Conservation (phyloP, 306 rosid species). For the Fagus sylvatica region DNA sequence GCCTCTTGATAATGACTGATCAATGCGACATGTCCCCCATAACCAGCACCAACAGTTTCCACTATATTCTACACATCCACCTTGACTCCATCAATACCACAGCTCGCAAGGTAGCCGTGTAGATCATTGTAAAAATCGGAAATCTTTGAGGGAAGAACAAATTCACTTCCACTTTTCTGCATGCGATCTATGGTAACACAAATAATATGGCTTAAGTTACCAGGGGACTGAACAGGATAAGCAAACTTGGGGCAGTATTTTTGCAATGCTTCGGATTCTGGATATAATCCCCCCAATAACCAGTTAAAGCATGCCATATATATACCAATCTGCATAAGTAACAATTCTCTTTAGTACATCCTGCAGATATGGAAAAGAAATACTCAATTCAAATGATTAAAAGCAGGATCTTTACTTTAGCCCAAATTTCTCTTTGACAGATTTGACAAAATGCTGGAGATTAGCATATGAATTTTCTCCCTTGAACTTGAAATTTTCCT, state of each 20-base stretch:
- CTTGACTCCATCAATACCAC: conserved; percentile 71
- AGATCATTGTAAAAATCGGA: conserved; percentile 58
- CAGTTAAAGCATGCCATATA: conserved; percentile 76
- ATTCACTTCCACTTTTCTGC: conserved; percentile 67
- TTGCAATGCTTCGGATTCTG: conserved; percentile 51
- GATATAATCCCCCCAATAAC: conserved; percentile 68
- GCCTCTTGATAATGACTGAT: conserved; percentile 61
- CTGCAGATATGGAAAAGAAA: neutral
- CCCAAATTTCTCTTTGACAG: conserved; percentile 51
- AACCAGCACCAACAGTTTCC: conserved; percentile 64
- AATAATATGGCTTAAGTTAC: conserved; percentile 42
- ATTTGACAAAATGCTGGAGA: conserved; percentile 48
- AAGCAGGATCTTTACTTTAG: conserved; percentile 46
- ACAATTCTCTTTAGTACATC: neutral
- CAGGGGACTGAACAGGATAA: conserved; percentile 61
- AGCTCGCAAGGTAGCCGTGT: conserved; percentile 58
- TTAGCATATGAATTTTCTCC: conserved; percentile 27
- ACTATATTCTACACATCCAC: conserved; percentile 64
- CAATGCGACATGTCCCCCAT: conserved; percentile 63
- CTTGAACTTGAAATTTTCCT: conserved; percentile 63
- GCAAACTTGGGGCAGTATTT: conserved; percentile 51
- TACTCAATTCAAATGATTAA: neutral
- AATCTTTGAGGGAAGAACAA: conserved; percentile 49
- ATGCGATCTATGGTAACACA: conserved; percentile 50
- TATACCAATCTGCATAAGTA: conserved; percentile 50